Base-by-base conservation (phyloP, 73 alveolate genomes). In the Stentor roeselii region DNA sequence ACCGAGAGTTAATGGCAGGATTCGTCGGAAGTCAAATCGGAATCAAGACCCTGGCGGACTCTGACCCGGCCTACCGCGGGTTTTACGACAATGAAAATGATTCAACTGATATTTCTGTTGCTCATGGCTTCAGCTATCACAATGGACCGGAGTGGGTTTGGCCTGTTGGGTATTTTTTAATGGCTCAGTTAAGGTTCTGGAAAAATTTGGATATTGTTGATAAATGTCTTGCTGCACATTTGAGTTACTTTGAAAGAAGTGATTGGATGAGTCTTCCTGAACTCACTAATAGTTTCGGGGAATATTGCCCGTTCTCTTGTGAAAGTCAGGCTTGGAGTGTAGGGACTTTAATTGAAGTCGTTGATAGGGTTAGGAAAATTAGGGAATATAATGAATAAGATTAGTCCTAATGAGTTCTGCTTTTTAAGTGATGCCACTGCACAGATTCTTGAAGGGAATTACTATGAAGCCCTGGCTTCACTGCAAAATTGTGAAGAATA, bases 111-210 rank as follows among this genome's bases (percentile, higher is more conserved):
- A 82, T 75, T 14, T 76, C 78, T 77, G 67, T 82, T 3, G 91
- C 94, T 76, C 88, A 88, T 59, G 94, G 94, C 34, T 88, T 88
- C 67, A 76, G 88, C 11, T 88, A 88, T 78, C 94, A 88, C 39
- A 88, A 88, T 88, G 94, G 94, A 60, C 94, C 94, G 39, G 94
- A 88, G 42, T 88, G 94, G 94, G 91, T 88, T 1, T 88, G 94
- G 91, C 88, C 82, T 14, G 83, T 78, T 41, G 94, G 94, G 41
- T 88, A 78, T 40, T 88, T 59, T 38, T 75, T 88, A 61, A 84
- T 76, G 58, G 91, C 94, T 1, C 40, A 78, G 11, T 3, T 77
- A 21, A 75, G 32, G 38, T 76, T 86, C 35, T 76, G 83, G 14
- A 78, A 75, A 3, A 39, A 78, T 4, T 34, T 34, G 35, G 60